Percentiles rank a stretch among this genome's conserved stretches.
phyloP scores from a whole-genome alignment of 1,284 basidiomycete species.

The Phylloboletellus chloephorus region DNA sequence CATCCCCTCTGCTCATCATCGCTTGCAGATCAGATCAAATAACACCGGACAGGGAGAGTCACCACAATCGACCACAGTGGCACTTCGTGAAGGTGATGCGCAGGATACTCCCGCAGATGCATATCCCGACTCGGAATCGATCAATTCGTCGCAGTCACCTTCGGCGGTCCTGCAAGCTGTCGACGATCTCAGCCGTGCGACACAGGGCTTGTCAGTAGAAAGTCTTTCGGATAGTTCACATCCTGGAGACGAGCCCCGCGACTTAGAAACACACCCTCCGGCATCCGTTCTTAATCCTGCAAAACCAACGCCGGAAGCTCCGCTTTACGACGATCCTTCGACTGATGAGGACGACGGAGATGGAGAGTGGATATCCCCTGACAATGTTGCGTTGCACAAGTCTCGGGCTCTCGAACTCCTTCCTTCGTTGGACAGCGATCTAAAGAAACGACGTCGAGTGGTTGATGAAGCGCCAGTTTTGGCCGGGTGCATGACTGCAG shows the following conservation, averaged over 20 bases:
- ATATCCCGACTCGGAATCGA: slow-evolving; percentile 2
- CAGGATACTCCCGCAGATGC: slow-evolving; percentile 1
- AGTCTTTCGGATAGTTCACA: background rate
- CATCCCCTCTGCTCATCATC: background rate
- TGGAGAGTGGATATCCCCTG: slow-evolving; percentile 96
- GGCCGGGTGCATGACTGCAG: slow-evolving; percentile 93
- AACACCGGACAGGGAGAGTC: slow-evolving; percentile 1
- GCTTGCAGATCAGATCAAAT: slow-evolving; percentile 10
- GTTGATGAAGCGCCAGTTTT: slow-evolving; percentile 44
- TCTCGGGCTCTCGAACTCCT: slow-evolving; percentile 81
- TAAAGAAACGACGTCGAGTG: slow-evolving; percentile 37
- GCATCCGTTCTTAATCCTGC: slow-evolving; percentile 8
- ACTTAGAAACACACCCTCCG: slow-evolving; percentile 3
- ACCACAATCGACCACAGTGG: slow-evolving; percentile 20
- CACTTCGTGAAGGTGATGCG: slow-evolving; percentile 45
- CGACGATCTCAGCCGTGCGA: slow-evolving; percentile 12
- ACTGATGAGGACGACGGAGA: slow-evolving; percentile 75
- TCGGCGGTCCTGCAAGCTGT: background rate
- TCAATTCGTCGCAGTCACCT: slow-evolving; percentile 3
- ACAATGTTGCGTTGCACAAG: slow-evolving; percentile 85
- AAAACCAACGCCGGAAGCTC: slow-evolving; percentile 18
- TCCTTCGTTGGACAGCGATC: slow-evolving; percentile 41
- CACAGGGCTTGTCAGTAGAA: slow-evolving; percentile 14
- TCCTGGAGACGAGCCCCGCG: slow-evolving; percentile 2
- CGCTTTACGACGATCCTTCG: slow-evolving; percentile 63